Conservation (phyloP, 805 yeast species). For the Saturnispora diversa region DNA sequence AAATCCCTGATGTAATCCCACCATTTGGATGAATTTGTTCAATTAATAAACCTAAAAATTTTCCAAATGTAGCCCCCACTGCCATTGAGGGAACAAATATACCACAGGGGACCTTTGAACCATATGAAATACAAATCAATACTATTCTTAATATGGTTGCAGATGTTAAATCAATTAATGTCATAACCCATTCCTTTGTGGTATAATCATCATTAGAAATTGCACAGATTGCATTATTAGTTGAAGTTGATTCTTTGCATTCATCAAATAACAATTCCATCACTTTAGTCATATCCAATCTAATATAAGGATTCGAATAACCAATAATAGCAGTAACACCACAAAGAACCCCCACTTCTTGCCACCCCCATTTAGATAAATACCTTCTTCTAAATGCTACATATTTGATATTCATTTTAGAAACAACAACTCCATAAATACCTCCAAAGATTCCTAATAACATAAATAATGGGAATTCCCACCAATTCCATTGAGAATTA, state of each 20-base stretch:
- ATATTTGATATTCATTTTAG: constrained; percentile 65
- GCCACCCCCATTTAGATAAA: constrained; percentile 47
- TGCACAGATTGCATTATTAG: background rate
- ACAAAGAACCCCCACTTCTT: constrained; percentile 66
- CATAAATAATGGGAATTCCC: constrained; percentile 75
- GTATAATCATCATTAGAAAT: constrained; percentile 12
- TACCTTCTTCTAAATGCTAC: constrained; percentile 71
- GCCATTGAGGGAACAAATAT: constrained; percentile 96
- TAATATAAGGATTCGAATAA: constrained; percentile 74
- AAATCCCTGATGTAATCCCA: constrained; percentile 88
- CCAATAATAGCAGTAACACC: constrained; percentile 65
- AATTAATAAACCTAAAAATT: constrained; percentile 72
- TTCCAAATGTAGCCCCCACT: constrained; percentile 90
- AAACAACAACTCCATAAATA: constrained; percentile 69
- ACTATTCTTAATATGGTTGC: constrained; percentile 69
- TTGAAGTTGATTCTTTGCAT: constrained; percentile 1
- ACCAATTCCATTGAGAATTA: constrained; percentile 76
- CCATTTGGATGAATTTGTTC: constrained; percentile 32
- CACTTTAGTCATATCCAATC: constrained; percentile 88
- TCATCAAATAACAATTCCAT: constrained; percentile 84
- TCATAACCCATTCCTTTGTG: constrained; percentile 19
- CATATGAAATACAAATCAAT: constrained; percentile 78
- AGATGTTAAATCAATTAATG: constrained; percentile 44
- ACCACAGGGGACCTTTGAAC: constrained; percentile 95
- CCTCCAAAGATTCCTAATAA: constrained; percentile 89